Evolutionary conservation across 495 filamentous ascomycete species (phyloP).

Genomic region (Pseudomonodictys pantanalensis): DNA sequence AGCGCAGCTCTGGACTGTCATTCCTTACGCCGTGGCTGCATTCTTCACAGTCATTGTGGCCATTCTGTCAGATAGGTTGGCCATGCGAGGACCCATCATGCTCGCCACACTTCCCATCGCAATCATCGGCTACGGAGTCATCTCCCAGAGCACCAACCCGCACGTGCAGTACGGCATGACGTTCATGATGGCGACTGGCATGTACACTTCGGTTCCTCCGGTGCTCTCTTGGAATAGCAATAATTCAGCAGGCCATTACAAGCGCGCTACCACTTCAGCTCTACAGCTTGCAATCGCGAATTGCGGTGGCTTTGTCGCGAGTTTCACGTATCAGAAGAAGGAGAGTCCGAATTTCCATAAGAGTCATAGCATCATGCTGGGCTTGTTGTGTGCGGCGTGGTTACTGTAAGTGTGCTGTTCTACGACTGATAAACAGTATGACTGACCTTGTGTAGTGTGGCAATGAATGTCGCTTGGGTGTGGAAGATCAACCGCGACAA

Average conservation of each 20-base stretch:
- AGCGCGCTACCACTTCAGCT: slow-evolving; percentile 25
- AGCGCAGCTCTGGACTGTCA: slow-evolving; percentile 31
- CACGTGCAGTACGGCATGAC: slow-evolving; percentile 32
- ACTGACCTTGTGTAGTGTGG: slow-evolving; percentile 45
- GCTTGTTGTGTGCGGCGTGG: slow-evolving; percentile 59
- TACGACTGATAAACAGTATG: background rate
- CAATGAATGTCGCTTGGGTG: slow-evolving; percentile 63
- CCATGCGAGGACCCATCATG: slow-evolving; percentile 42
- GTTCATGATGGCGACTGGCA: slow-evolving; percentile 32
- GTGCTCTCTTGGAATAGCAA: slow-evolving; percentile 33
- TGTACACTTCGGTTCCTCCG: slow-evolving; percentile 24
- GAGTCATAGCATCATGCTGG: slow-evolving; percentile 60
- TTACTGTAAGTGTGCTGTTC: slow-evolving; percentile 54
- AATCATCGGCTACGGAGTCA: slow-evolving; percentile 33
- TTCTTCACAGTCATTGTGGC: slow-evolving; percentile 34
- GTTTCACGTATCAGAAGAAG: slow-evolving; percentile 57
- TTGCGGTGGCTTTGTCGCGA: slow-evolving; percentile 50
- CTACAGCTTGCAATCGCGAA: slow-evolving; percentile 51
- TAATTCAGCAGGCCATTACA: slow-evolving; percentile 32
- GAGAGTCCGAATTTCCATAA: slow-evolving; percentile 46
- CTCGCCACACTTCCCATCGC: slow-evolving; percentile 29
- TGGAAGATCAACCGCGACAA: slow-evolving; percentile 66
- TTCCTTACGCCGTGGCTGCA: slow-evolving; percentile 32
- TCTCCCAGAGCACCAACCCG: background rate
- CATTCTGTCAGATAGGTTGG: slow-evolving; percentile 48